These are phyloP conservation scores for Saccharomycopsis guyanensis DNA, from an alignment of 805 yeast species.

Conservation along the genomic window DNA sequence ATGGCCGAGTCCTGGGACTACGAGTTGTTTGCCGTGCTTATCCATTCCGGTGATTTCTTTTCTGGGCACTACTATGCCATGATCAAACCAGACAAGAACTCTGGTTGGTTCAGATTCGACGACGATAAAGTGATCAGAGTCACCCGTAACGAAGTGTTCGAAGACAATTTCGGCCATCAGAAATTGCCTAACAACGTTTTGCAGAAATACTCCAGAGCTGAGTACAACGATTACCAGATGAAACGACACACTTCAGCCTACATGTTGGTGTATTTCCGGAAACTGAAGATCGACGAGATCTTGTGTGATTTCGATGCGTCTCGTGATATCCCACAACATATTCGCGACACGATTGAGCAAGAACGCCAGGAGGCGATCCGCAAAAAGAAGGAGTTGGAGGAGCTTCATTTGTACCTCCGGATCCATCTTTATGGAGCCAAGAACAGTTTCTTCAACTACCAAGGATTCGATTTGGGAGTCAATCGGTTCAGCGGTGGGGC, in stretches of 20 bases:
- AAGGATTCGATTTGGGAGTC: conserved; percentile 73
- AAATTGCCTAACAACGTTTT: conserved; percentile 42
- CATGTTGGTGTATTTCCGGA: conserved; percentile 88
- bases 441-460: conserved; percentile 46
- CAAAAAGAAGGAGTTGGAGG: conserved; percentile 56
- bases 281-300: conserved; percentile 47
- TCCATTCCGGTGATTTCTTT: conserved; percentile 92
- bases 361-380: conserved; percentile 53
- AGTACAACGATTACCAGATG: conserved; percentile 55
- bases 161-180: conserved; percentile 86
- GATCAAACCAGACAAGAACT: conserved; percentile 68
- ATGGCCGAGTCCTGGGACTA: conserved; percentile 61
- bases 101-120: conserved; percentile 85
- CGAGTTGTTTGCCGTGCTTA: conserved; percentile 85
- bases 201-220: conserved; percentile 45
- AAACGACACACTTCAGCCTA: conserved; percentile 91
- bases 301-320: conserved; percentile 46
- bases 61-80: conserved; percentile 96
- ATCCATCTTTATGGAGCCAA: conserved; percentile 48
- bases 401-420: conserved; percentile 55
- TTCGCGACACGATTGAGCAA: conserved; percentile 53
- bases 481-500: conserved; percentile 36
- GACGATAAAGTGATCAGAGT: conserved; percentile 92
- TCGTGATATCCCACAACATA: conserved; percentile 57
- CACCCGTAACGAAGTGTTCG: conserved; percentile 76